Percentiles rank a stretch among this genome's conserved stretches.
These are phyloP conservation scores for Cladosporium sp. DNA, from an alignment of 2,329 filamentous ascomycete species.

Conservation along the genomic window DNA sequence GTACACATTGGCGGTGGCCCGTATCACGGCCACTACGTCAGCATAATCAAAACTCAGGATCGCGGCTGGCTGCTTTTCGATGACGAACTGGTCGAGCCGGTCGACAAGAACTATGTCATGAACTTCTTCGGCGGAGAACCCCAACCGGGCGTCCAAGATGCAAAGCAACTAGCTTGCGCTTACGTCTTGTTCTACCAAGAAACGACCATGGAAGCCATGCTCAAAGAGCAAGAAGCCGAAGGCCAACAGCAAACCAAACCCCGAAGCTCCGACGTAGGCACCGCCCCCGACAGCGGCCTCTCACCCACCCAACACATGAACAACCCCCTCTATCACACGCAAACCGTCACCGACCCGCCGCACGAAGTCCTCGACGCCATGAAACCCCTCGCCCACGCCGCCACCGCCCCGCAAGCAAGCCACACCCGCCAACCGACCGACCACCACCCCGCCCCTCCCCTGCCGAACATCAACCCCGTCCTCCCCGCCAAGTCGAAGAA, in stretches of 20 bases:
- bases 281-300: slow-evolving; percentile 21
- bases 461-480: slow-evolving; percentile 42
- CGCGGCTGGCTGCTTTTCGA: slow-evolving; percentile 95
- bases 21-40: slow-evolving; percentile 96
- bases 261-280: slow-evolving; percentile 30
- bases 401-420: slow-evolving; percentile 46
- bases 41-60: slow-evolving; percentile 96
- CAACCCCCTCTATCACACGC: slow-evolving; percentile 28
- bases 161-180: slow-evolving; percentile 72
- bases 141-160: slow-evolving; percentile 42
- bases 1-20: slow-evolving; percentile 96
- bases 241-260: slow-evolving; percentile 41
- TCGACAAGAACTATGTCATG: slow-evolving; percentile 91
- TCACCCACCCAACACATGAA: slow-evolving; percentile 15
- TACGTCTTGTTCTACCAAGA: slow-evolving; percentile 99
- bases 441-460: slow-evolving; percentile 21
- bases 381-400: slow-evolving; percentile 60
- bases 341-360: slow-evolving; percentile 36
- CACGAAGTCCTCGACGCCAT: slow-evolving; percentile 47
- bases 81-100: slow-evolving; percentile 97
- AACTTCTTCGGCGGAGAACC: slow-evolving; percentile 93
- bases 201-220: slow-evolving; percentile 64
- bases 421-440: slow-evolving; percentile 24
- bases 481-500: slow-evolving; percentile 63
- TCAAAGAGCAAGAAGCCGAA: slow-evolving; percentile 80